Base-by-base conservation (phyloP, 2,329 filamentous ascomycete genomes). In the Exophiala aquamarina region DNA sequence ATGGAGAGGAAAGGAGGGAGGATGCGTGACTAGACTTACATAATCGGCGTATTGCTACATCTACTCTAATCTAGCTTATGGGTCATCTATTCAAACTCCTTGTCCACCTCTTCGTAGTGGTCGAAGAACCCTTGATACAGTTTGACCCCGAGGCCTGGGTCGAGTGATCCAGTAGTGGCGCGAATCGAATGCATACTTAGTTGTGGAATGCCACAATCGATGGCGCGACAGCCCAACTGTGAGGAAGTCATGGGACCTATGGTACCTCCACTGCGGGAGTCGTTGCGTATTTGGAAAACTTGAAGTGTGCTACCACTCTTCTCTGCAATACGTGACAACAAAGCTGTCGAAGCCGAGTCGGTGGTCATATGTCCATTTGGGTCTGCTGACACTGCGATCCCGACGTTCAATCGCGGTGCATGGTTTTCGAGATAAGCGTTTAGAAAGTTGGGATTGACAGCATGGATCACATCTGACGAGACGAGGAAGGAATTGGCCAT, bases 351-450 rank as follows among this genome's bases (percentile, higher is more conserved):
- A 14, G 95, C 82, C 45, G 85, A 83, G 64, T 97, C 91, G 3
- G 92, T 96, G 3, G 92, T 95, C 88, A 96, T 95, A 71, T 97
- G 89, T 3, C 89, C 93, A 63, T 96, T 96, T 41, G 83, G 82
- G 68, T 97, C 92, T 17, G 83, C 82, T 36, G 82, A 84, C 31
- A 98, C 77, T 13, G 84, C 81, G 23, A 96, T 78, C 28, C 93
- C 93, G 23, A 93, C 82, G 66, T 98, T 98, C 44, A 98, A 80
- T 49, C 87, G 81, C 1, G 93, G 92, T 2, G 88, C 77, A 70
- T 98, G 93, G 60, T 88, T 85, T 47, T 87, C 79, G 14, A 96
- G 83, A 70, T 97, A 97, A 20, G 80, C 82, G 55, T 77, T 77
- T 0, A 89, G 72, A 74, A 97, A 98, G 73, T 97, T 97, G 49